phyloP scores from a whole-genome alignment of 1,284 basidiomycete species.

The Naganishia cerealis region DNA sequence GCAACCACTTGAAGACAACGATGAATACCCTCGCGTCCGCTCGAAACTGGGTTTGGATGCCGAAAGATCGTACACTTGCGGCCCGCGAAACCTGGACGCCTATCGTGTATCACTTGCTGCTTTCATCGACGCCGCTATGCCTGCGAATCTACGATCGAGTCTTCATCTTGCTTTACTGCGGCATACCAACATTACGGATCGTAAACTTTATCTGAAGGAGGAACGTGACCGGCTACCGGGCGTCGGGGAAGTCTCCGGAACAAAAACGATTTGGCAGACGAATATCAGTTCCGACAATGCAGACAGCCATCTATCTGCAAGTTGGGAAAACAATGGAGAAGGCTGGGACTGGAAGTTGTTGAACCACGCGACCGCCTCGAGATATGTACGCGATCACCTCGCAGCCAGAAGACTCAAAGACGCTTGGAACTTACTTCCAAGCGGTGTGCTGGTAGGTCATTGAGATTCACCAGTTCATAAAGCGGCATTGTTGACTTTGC shows the following conservation, averaged over 20 bases:
- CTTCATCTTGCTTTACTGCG: background rate
- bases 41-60: slow-evolving; percentile 13
- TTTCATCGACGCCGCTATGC: slow-evolving; percentile 15
- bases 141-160: background rate
- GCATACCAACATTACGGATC: background rate
- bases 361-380: slow-evolving; percentile 40
- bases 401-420: slow-evolving; percentile 38
- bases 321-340: slow-evolving; percentile 43
- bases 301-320: slow-evolving; percentile 33
- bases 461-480: background rate
- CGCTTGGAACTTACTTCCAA: slow-evolving; percentile 47
- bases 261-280: slow-evolving; percentile 48
- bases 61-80: slow-evolving; percentile 6
- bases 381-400: slow-evolving; percentile 30
- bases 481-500: background rate
- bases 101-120: background rate
- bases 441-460: slow-evolving; percentile 47
- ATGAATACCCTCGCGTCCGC: background rate
- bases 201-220: background rate
- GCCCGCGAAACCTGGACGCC: slow-evolving; percentile 1
- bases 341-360: slow-evolving; percentile 49
- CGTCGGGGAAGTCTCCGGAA: background rate
- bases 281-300: slow-evolving; percentile 39
- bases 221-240: background rate
- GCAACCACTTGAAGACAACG: background rate